Evolutionary conservation across 2,329 filamentous ascomycete genomes (phyloP), one percentile per base, ranked within the genome.

Genomic region (Colletotrichum kahawae): DNA sequence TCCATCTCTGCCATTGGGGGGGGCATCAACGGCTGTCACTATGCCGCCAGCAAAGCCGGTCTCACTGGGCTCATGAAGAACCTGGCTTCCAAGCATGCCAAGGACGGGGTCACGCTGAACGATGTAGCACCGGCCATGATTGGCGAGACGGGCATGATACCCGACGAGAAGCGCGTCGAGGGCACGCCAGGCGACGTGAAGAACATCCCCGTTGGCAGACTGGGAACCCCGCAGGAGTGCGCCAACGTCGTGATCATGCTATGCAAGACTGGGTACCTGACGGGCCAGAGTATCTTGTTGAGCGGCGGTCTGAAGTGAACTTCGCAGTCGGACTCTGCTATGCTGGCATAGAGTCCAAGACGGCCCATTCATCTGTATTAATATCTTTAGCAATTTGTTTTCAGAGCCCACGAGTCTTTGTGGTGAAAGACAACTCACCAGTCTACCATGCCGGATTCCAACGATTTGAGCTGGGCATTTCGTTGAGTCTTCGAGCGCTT

Each of bases 51-150:
- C 33, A 92, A 93, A 81, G 91, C 89, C 9, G 92, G 91, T 3
- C 81, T 93, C 76, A 90, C 89, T 6, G 90, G 90, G 4, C 90
- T 93, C 89, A 92, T 93, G 89, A 90, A 88, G 79, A 93, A 93
- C 77, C 84, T 93, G 34, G 88, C 91, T 1, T 87, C 86, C 1
- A 90, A 90, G 60, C 86, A 93, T 27, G 92, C 90, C 3, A 86
- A 88, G 70, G 87, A 87, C 78, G 91, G 91, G 36, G 92, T 93
- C 78, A 92, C 91, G 16, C 90, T 93, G 71, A 93, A 93, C 74
- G 91, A 93, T 77, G 90, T 93, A n/a, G 90, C 91, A 4, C 92
- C 92, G 1, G 92, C 92, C 4, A 93, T 93, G 91, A 93, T 93
- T 77, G 91, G 91, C 5, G 88, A 90, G 27, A 92, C 90, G 4